Evolutionary conservation across 345 rosid species (phyloP).

Genomic region (Acer negundo): DNA sequence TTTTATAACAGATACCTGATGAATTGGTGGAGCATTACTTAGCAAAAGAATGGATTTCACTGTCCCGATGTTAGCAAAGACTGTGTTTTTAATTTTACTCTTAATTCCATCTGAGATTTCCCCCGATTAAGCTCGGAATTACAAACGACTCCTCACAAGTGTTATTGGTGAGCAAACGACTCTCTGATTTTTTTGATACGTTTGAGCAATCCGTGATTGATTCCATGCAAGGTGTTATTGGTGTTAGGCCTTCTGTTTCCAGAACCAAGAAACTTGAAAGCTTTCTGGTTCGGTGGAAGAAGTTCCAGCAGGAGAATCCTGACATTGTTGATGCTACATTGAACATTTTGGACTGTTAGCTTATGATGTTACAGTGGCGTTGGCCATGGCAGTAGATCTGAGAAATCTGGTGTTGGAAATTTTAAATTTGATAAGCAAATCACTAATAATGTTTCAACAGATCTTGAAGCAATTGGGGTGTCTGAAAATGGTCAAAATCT

Average conservation of each 20-base stretch:
- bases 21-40: constrained; percentile 93
- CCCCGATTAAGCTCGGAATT: constrained; percentile 16
- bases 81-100: neutral
- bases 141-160: constrained; percentile 46
- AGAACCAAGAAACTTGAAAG: constrained; percentile 20
- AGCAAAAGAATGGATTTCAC: constrained; percentile 93
- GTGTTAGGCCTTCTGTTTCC: constrained; percentile 34
- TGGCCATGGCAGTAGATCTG: no score
- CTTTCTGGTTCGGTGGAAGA: constrained; percentile 41
- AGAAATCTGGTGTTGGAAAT: no score
- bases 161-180: no score
- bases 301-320: constrained; percentile 25
- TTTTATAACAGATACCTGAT: constrained; percentile 50
- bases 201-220: constrained; percentile 18
- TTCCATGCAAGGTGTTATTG: constrained; percentile 51
- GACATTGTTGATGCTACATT: constrained; percentile 22
- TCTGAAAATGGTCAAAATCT: no score
- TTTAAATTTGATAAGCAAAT: no score
- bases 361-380: no score
- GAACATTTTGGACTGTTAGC: no score
- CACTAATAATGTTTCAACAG: no score
- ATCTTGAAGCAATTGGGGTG: no score
- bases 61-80: constrained; percentile 81
- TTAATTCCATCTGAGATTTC: neutral
- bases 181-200: constrained; percentile 20